Evolutionary conservation across 179 eudicot species (phyloP).

Genomic region (Monotropa hypopitys): DNA sequence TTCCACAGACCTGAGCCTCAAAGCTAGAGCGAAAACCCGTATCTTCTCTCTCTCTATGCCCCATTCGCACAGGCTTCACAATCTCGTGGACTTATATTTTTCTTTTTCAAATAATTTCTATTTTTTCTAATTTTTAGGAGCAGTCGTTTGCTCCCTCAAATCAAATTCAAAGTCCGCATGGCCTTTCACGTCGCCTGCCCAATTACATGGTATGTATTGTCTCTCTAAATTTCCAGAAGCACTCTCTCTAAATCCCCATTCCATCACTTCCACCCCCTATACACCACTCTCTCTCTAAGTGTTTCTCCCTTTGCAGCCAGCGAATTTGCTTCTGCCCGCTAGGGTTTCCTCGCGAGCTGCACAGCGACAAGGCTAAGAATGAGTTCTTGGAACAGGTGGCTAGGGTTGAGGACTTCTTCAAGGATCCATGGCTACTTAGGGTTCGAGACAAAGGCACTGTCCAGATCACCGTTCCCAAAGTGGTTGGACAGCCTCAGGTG

Average conservation of each 20-base stretch:
- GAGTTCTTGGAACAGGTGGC: conserved; percentile 31
- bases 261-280: background rate
- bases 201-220: conserved; percentile 60
- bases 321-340: conserved; percentile 63
- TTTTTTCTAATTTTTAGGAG: background rate
- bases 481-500: conserved; percentile 32
- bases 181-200: conserved; percentile 98
- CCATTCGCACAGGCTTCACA: too few species aligned
- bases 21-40: too few species aligned
- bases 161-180: conserved; percentile 13
- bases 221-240: background rate
- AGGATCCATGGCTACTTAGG: conserved; percentile 55
- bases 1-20: too few species aligned
- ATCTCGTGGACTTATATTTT: too few species aligned
- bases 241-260: background rate
- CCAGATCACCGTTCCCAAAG: conserved; percentile 62
- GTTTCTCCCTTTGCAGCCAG: conserved; percentile 35
- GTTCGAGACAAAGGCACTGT: conserved; percentile 38
- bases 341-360: conserved; percentile 49
- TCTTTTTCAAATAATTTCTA: background rate
- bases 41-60: too few species aligned
- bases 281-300: background rate
- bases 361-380: conserved; percentile 9
- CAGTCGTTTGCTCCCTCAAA: background rate
- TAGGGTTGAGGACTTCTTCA: conserved; percentile 30